A percentile compares a stretch with the other conserved stretches of the same genome.
Conservation (phyloP, 495 filamentous ascomycete genomes). For the Thozetella sp. region DNA sequence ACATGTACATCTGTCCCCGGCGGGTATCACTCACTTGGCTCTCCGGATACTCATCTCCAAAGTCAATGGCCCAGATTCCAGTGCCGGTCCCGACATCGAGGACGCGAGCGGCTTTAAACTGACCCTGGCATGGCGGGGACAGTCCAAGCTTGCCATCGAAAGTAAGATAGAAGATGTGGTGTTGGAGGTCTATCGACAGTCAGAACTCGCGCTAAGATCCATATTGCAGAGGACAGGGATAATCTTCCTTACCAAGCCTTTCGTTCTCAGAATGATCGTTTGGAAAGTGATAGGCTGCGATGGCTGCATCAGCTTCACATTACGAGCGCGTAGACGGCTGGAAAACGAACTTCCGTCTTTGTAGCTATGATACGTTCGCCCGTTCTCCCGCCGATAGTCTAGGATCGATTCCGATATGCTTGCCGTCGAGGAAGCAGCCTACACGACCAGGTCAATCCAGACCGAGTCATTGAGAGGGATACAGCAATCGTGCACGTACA, state of each 20-base stretch:
- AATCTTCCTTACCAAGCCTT: conserved; percentile 7
- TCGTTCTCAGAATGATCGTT: conserved; percentile 6
- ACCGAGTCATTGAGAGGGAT: too few relatives aligned
- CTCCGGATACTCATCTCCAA: conserved; percentile 7
- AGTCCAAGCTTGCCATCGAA: conserved; percentile 8
- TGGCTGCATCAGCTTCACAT: neutral
- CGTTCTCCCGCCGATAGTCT: conserved; percentile 46
- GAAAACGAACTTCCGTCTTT: neutral
- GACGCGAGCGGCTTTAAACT: conserved; percentile 24
- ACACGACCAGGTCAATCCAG: too few relatives aligned
- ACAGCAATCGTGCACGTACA: too few relatives aligned
- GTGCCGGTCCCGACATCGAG: conserved; percentile 64
- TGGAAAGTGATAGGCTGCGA: conserved; percentile 2
- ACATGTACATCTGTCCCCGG: too few relatives aligned
- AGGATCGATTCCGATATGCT: too few relatives aligned
- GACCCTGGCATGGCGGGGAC: neutral
- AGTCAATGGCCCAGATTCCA: conserved; percentile 61
- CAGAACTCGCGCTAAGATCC: too few relatives aligned
- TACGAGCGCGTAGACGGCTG: neutral
- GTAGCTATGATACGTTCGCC: conserved; percentile 10
- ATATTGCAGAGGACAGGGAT: too few relatives aligned
- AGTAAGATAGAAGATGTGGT: conserved; percentile 9
- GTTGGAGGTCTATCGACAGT: conserved; percentile 15
- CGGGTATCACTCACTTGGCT: too few relatives aligned
- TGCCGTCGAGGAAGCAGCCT: too few relatives aligned